Evolutionary conservation across 108 stramenopile species (phyloP).

Genomic region (Skeletonema potamos): DNA sequence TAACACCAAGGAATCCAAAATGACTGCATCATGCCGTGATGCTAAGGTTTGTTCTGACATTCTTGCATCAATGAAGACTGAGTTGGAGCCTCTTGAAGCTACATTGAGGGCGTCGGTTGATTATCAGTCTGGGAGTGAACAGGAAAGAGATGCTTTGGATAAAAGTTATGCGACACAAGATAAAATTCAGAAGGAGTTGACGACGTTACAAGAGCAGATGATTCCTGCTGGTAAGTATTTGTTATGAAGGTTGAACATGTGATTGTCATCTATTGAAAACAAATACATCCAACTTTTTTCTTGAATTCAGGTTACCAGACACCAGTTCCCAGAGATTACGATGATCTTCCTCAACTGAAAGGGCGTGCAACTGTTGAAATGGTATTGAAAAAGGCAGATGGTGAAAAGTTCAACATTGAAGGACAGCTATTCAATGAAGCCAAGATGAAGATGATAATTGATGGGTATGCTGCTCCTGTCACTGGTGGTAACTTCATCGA

Average conservation of each 20-base stretch:
- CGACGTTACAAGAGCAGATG: slow-evolving; percentile 88
- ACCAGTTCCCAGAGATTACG: slow-evolving; percentile 82
- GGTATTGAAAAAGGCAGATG: slow-evolving; percentile 78
- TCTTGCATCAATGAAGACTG: slow-evolving; percentile 49
- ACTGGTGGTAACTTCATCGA: slow-evolving; percentile 95
- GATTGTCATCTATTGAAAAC: background rate
- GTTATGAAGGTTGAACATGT: background rate
- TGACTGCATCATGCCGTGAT: slow-evolving; percentile 68
- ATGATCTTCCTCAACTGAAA: slow-evolving; percentile 84
- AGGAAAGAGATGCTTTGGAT: slow-evolving; percentile 83
- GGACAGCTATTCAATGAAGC: slow-evolving; percentile 81
- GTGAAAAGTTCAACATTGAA: slow-evolving; percentile 83
- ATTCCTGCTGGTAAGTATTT: slow-evolving; percentile 59
- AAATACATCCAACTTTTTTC: background rate
- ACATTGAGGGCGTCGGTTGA: slow-evolving; percentile 63
- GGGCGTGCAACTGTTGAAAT: slow-evolving; percentile 92
- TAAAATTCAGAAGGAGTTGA: slow-evolving; percentile 57
- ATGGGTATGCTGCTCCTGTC: slow-evolving; percentile 93
- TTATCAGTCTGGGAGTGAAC: slow-evolving; percentile 73
- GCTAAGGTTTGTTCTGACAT: slow-evolving; percentile 47
- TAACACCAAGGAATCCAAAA: slow-evolving; percentile 62
- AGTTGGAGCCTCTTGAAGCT: slow-evolving; percentile 57
- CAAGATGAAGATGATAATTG: slow-evolving; percentile 91
- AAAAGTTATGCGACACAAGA: slow-evolving; percentile 81
- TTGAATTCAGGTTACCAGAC: slow-evolving; percentile 58